Evolutionary conservation across 1,139 yeast species (phyloP).

Genomic region (Arxiozyma bovina): DNA sequence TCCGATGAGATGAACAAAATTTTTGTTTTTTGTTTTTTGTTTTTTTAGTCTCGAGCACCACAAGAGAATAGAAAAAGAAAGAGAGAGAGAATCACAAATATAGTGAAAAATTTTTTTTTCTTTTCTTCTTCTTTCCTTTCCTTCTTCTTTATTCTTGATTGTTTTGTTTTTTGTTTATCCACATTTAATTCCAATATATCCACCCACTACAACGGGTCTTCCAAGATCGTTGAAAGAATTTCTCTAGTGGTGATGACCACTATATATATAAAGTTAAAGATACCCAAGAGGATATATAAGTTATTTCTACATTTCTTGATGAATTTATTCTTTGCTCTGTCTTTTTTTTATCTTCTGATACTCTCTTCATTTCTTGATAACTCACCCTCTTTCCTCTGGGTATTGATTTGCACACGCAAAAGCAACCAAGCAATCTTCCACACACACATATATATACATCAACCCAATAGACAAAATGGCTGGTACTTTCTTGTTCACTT

Average conservation of each 20-base stretch:
- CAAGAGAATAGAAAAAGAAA: not conserved
- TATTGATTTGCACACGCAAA: not conserved
- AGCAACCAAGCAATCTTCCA: not conserved
- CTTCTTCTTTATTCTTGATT: not conserved
- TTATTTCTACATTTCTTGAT: no score
- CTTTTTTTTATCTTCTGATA: not conserved
- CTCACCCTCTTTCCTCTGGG: no score
- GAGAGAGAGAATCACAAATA: no score
- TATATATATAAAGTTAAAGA: no score
- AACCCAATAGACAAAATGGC: constrained; percentile 6
- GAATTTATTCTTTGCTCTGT: not conserved
- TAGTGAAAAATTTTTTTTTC: not conserved
- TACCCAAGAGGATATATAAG: no score
- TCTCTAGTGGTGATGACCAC: not conserved
- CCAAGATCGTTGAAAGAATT: not conserved
- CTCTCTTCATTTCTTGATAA: no score
- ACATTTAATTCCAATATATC: not conserved
- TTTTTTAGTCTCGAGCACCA: no score
- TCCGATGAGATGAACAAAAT: not conserved
- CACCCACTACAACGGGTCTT: not conserved
- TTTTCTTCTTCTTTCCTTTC: not conserved
- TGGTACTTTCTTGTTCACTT: constrained; percentile 66
- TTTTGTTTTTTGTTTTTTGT: no score
- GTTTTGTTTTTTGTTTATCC: not conserved
- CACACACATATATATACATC: no score